phyloP scores from a whole-genome alignment of 2,329 filamentous ascomycete species.

The Neopestalotiopsis sp. region DNA sequence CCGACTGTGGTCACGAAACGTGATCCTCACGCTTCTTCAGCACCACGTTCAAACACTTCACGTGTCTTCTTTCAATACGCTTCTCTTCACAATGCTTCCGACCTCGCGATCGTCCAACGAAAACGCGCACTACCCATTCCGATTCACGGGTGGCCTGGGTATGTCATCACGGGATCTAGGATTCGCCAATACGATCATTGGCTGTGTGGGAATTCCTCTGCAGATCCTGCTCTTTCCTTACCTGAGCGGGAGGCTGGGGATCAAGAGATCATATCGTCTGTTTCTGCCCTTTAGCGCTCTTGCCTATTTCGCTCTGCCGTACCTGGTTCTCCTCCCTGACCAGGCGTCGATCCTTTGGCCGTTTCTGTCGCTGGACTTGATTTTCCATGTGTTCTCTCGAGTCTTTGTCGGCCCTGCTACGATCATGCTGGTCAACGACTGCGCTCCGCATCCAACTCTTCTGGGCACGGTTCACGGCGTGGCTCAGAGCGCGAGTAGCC shows the following conservation, averaged over 20 bases:
- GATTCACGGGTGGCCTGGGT: conserved; percentile 5
- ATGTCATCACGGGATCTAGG: conserved; percentile 1
- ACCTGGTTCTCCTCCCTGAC: neutral
- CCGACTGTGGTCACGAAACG: neutral
- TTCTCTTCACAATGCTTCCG: conserved; percentile 12
- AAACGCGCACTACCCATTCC: neutral
- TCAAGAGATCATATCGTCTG: neutral
- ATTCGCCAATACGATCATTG: conserved; percentile 13
- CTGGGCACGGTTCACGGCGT: conserved; percentile 14
- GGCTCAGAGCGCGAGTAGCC: conserved; percentile 11
- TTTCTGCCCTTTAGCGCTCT: conserved; percentile 7
- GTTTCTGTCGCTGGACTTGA: neutral
- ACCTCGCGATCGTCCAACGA: conserved; percentile 10
- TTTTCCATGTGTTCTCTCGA: neutral
- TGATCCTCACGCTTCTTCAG: conserved; percentile 9
- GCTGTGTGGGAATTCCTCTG: conserved; percentile 8
- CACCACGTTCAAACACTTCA: conserved; percentile 5
- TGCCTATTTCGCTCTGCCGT: conserved; percentile 6
- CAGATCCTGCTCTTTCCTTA: conserved; percentile 10
- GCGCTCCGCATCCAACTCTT: conserved; percentile 5
- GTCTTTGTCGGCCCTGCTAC: conserved; percentile 4
- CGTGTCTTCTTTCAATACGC: neutral
- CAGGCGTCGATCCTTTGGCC: conserved; percentile 5
- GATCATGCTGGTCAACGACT: conserved; percentile 13
- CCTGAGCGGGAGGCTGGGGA: conserved; percentile 12